Evolutionary conservation across 805 yeast genomes (phyloP), one percentile per base, ranked within the genome.

Genomic region (Metschnikowia noctiluminum): DNA sequence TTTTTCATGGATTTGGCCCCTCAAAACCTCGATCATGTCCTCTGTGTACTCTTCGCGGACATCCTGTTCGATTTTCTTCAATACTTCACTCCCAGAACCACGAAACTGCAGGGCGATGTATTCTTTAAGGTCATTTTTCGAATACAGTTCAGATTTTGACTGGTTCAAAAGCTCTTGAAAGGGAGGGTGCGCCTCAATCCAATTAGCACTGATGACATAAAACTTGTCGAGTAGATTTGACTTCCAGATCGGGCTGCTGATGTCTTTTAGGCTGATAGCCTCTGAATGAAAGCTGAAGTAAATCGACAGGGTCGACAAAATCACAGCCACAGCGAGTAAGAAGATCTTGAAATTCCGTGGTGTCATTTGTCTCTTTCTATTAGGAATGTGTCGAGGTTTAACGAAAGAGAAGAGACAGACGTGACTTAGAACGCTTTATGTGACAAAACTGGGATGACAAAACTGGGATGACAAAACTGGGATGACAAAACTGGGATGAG

Each of bases 141-240:
- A 7, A 1, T 45, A 28, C 13, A 26, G 36, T 15, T 34, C 16
- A 13, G 34, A 14, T 9, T 21, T 21, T 21, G 37, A 27, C 13
- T n/a, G 7, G 6, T 35, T 16, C 26, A 38, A 15, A 1, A 43
- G 6, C 3, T n/a, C 16, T 13, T 40, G 14, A 15, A 43, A 10
- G 3, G 31, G 27, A 12, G 42, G 43, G 26, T 50, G 16, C 9
- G 32, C 12, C 11, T 32, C 31, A 2, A 43, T 50, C 55, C 55
- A 51, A n/a, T 42, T 28, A 3, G 50, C 39, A 14, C 39, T 42
- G 34, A 55, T 42, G 32, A 55, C 49, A 32, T 55, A 55, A 30
- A 43, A 55, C 27, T 38, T 36, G 34, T 38, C 10, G 5, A 15
- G 28, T 12, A 27, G 38, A 32, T 45, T 45, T 26, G 43, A 38